Percentiles rank a stretch among this genome's conserved stretches.
phyloP scores from a whole-genome alignment of 805 yeast species.

The Metschnikowia colocasiae region DNA sequence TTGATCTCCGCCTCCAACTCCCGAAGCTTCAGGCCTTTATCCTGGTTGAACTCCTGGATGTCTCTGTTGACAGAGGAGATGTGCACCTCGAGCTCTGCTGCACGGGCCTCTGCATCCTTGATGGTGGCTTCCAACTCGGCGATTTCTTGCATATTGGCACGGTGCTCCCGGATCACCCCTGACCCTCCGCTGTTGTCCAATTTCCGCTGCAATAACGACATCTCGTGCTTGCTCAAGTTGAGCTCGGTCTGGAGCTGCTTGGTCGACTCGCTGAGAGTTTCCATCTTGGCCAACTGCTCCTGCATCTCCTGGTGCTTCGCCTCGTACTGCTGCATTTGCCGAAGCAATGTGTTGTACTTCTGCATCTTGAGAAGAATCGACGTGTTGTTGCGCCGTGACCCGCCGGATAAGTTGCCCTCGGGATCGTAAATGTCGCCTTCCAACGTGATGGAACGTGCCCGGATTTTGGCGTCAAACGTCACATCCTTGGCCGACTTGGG shows the following conservation, averaged over 20 bases:
- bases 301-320: constrained; percentile 39
- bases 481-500: constrained; percentile 84
- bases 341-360: constrained; percentile 49
- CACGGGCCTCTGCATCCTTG: constrained; percentile 26
- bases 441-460: constrained; percentile 78
- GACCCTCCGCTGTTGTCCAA: constrained; percentile 55
- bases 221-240: constrained; percentile 55
- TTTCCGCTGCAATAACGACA: constrained; percentile 52
- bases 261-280: constrained; percentile 46
- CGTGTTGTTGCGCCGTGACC: constrained; percentile 63
- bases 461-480: constrained; percentile 79
- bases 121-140: constrained; percentile 37
- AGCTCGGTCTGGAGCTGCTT: constrained; percentile 55
- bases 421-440: constrained; percentile 97
- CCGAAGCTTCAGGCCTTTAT: constrained; percentile 77
- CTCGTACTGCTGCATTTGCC: constrained; percentile 39
- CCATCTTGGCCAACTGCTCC: constrained; percentile 40
- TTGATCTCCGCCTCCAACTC: constrained; percentile 54
- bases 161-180: constrained; percentile 49
- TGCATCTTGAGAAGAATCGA: constrained; percentile 65
- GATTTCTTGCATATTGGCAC: constrained; percentile 45
- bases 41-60: constrained; percentile 71
- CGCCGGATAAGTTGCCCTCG: constrained; percentile 92
- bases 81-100: constrained; percentile 36
- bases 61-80: constrained; percentile 62